These are phyloP conservation scores for Curvularia verruculosa DNA, from an alignment of 2,329 filamentous ascomycete species.

Conservation along the genomic window DNA sequence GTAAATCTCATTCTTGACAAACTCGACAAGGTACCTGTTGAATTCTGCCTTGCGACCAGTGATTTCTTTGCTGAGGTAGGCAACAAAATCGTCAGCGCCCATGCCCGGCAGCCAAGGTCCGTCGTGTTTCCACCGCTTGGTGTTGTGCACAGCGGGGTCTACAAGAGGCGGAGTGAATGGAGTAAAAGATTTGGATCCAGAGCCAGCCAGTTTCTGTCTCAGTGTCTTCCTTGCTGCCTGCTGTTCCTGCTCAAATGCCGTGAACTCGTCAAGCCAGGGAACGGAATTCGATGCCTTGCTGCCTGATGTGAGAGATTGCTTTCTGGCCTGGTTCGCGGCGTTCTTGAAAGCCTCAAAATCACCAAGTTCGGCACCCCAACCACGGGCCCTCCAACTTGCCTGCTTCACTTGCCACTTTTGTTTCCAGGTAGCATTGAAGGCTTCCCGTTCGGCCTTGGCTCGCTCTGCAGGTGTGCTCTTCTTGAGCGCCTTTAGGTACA, in stretches of 20 bases:
- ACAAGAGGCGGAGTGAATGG: slow-evolving; percentile 31
- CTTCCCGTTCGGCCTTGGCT: slow-evolving; percentile 3
- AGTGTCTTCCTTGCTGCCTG: slow-evolving; percentile 16
- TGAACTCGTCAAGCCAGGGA: slow-evolving; percentile 10
- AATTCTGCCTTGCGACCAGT: slow-evolving; percentile 45
- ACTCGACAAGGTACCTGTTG: slow-evolving; percentile 37
- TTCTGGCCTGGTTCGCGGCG: slow-evolving; percentile 1
- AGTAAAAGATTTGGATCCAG: slow-evolving; percentile 22
- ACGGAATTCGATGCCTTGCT: not conserved
- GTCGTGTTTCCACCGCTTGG: slow-evolving; percentile 60
- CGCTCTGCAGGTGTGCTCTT: slow-evolving; percentile 22
- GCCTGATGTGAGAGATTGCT: not conserved
- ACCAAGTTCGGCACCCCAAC: slow-evolving; percentile 5
- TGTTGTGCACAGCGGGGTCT: slow-evolving; percentile 33
- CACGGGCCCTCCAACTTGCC: slow-evolving; percentile 4
- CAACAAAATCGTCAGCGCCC: slow-evolving; percentile 61
- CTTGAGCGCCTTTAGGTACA: slow-evolving; percentile 35
- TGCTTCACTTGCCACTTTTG: slow-evolving; percentile 16
- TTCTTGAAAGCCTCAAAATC: slow-evolving; percentile 4
- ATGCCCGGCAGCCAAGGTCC: slow-evolving; percentile 65
- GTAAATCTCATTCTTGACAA: slow-evolving; percentile 44
- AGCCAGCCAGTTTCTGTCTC: slow-evolving; percentile 3
- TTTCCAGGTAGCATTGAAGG: slow-evolving; percentile 11
- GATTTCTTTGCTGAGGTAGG: slow-evolving; percentile 55
- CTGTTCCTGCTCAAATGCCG: slow-evolving; percentile 8